Evolutionary conservation across 352 stramenopile species (phyloP), one percentile per base, ranked within the genome.

Genomic region (Blastocystis sp.): DNA sequence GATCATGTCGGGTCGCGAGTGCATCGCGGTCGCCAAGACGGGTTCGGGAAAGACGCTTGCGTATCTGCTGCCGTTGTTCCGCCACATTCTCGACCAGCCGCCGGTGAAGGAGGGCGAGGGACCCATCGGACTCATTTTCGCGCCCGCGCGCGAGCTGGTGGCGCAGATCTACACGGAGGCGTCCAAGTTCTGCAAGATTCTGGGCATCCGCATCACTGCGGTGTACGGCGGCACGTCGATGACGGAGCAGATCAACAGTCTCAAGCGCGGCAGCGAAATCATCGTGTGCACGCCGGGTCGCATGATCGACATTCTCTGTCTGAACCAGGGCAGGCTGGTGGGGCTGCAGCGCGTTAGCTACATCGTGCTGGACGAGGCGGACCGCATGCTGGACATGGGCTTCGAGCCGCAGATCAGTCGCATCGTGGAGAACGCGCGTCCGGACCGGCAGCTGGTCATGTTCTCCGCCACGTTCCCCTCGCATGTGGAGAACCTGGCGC

Each of bases 321-420:
- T 98, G 94, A 97, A 97, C 88, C 92, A 93, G 11, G 95, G 96
- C 46, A 93, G 94, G 57, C 92, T 99, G 87, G 91, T 99, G 38
- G 97, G 91, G 38, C 88, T 99, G 18, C 90, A 94, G 78, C 92
- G 96, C 29, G 95, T 98, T 21, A 97, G 94, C 18, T 98, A 97
- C 87, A 94, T 99, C 27, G 96, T 98, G 21, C 91, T 99, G 64
- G 96, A 99, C 87, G 96, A 99, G 89, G 95, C 96, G 51, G 96
- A 99, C 89, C 92, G 96, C 24, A 98, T 99, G 94, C 98, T 99
- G 87, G 97, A 99, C 88, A 98, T 99, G 96, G 97, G 96, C 11
- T 99, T 99, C 88, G 95, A 98, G 84, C 96, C 96, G 14, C 97
- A 99, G 88, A 87, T 92, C 49, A 88, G 86, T 63, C 56, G 48